Conservation (phyloP, 805 yeast species). For the Sungouiozyma ichnusensis region DNA sequence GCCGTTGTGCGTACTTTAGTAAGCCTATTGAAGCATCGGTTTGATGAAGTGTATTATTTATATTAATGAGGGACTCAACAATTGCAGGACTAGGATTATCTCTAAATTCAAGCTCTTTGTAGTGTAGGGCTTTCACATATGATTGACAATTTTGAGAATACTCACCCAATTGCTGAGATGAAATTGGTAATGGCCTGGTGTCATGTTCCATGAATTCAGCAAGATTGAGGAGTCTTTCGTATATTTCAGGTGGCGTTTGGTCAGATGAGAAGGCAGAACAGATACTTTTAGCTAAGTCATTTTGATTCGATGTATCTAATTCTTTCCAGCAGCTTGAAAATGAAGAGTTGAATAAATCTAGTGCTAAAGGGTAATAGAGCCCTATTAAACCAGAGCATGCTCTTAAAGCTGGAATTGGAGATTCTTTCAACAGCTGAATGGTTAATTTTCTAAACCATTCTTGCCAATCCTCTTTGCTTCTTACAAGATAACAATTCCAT, state of each 20-base stretch:
- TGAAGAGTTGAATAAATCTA: conserved; percentile 85
- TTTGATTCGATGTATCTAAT: conserved; percentile 78
- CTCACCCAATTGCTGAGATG: conserved; percentile 80
- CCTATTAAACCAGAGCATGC: conserved; percentile 88
- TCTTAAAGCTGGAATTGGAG: conserved; percentile 88
- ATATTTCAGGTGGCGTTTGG: conserved; percentile 90
- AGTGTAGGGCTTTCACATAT: conserved; percentile 92
- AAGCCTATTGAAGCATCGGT: conserved; percentile 98
- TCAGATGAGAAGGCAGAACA: conserved; percentile 83
- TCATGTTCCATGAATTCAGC: conserved; percentile 98
- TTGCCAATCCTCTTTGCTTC: conserved; percentile 94
- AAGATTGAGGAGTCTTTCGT: conserved; percentile 76
- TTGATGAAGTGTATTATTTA: conserved; percentile 90
- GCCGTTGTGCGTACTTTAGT: conserved; percentile 84
- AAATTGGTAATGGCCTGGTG: conserved; percentile 85
- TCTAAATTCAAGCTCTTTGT: conserved; percentile 88
- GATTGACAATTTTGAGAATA: conserved; percentile 95
- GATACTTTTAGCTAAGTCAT: conserved; percentile 74
- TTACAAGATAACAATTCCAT: conserved; percentile 85
- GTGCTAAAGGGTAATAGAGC: conserved; percentile 77
- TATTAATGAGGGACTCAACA: conserved; percentile 82
- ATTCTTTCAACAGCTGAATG: conserved; percentile 76
- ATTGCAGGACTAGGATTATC: conserved; percentile 89
- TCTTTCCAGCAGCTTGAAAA: conserved; percentile 96
- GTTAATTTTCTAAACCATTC: conserved; percentile 90